Evolutionary conservation across 2,329 filamentous ascomycete genomes (phyloP).

Genomic region (Chaetomium sp.): DNA sequence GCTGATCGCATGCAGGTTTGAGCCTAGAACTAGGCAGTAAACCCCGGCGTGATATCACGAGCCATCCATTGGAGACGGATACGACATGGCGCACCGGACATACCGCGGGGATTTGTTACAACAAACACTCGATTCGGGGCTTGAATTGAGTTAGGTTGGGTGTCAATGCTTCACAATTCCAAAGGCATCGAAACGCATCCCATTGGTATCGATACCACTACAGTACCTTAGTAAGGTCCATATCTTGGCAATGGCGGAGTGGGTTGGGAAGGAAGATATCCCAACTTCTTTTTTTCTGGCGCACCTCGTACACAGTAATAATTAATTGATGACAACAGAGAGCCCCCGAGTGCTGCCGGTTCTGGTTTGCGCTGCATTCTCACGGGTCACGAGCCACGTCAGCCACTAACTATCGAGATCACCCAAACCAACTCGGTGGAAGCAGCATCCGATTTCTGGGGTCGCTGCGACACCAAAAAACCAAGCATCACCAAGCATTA

Average conservation of each 20-base stretch:
- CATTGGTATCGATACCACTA: no score
- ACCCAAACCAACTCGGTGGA: background rate
- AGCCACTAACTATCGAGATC: background rate
- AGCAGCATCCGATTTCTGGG: background rate
- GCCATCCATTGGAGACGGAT: background rate
- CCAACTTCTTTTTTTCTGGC: no score
- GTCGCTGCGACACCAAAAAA: background rate
- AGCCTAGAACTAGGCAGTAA: background rate
- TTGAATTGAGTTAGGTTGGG: background rate
- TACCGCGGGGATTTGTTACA: background rate
- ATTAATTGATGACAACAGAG: background rate
- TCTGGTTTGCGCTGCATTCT: background rate
- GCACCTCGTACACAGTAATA: background rate
- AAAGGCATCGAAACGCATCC: background rate
- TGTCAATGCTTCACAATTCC: background rate
- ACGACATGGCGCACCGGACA: background rate
- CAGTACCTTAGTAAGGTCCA: no score
- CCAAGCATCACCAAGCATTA: background rate
- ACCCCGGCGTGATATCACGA: conserved; percentile 2
- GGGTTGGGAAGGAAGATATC: no score
- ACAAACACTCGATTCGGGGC: background rate
- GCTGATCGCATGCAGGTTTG: conserved; percentile 3
- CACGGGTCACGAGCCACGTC: background rate
- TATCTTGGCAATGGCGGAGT: no score
- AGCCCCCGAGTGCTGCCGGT: background rate